Percentiles rank a stretch among this genome's conserved stretches.
Conservation (phyloP, 768 basidiomycete species). For the Lyophyllum semitale region DNA sequence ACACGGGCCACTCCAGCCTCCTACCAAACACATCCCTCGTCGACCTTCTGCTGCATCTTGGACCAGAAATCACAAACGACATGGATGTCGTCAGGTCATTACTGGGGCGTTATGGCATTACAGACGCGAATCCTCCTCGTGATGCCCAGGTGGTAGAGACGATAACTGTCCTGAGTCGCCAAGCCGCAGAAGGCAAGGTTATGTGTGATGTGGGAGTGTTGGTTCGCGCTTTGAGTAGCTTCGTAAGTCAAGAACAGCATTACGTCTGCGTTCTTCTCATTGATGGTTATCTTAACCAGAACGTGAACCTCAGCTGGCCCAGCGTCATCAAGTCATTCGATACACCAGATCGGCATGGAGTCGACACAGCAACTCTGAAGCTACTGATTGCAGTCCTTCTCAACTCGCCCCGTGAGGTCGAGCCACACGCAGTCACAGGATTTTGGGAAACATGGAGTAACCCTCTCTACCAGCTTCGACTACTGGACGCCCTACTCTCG, state of each 20-base stretch:
- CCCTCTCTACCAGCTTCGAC: conserved; percentile 78
- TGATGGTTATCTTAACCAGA: conserved; percentile 39
- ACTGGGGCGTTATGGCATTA: conserved; percentile 74
- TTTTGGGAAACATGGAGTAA: conserved; percentile 90
- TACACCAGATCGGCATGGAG: conserved; percentile 77
- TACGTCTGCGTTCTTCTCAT: neutral
- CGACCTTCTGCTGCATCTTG: conserved; percentile 75
- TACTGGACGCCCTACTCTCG: conserved; percentile 87
- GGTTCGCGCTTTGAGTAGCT: conserved; percentile 70
- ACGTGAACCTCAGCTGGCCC: conserved; percentile 74
- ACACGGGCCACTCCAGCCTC: conserved; percentile 45
- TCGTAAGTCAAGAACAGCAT: conserved; percentile 51
- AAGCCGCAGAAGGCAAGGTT: conserved; percentile 71
- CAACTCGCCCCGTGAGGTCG: conserved; percentile 75
- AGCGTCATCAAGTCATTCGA: conserved; percentile 86
- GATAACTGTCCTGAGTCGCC: conserved; percentile 63
- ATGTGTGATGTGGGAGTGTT: conserved; percentile 77
- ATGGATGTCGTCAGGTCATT: conserved; percentile 69
- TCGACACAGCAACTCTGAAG: conserved; percentile 88
- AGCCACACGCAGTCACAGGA: conserved; percentile 78
- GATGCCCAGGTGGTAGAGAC: conserved; percentile 74
- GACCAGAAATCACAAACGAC: conserved; percentile 78
- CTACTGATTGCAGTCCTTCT: conserved; percentile 86
- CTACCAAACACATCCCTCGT: conserved; percentile 68
- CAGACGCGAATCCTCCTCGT: conserved; percentile 68